Conservation (phyloP, 1,284 basidiomycete genomes). For the Chalciporus sp. region DNA sequence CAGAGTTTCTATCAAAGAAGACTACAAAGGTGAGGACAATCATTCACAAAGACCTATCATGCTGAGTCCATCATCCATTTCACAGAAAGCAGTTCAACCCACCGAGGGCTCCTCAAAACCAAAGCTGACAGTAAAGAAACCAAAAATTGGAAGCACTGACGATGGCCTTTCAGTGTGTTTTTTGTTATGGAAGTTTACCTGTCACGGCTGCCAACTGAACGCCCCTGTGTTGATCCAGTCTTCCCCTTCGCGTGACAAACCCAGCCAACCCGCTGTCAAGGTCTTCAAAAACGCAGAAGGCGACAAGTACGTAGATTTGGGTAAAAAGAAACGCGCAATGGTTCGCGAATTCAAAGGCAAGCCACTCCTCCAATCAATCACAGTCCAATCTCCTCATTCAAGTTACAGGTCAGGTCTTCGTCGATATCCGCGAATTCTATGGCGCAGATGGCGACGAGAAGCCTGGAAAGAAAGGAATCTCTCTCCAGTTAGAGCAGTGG, state of each 20-base stretch:
- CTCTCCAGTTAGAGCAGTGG: constrained; percentile 76
- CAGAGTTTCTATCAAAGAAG: constrained; percentile 9
- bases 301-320: constrained; percentile 66
- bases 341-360: constrained; percentile 72
- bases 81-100: constrained; percentile 1
- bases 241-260: constrained; percentile 6
- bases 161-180: not conserved
- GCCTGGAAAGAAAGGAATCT: constrained; percentile 83
- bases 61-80: not conserved
- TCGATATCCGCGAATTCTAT: constrained; percentile 85
- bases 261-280: constrained; percentile 2
- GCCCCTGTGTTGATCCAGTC: constrained; percentile 27
- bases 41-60: not conserved
- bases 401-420: constrained; percentile 45
- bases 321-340: constrained; percentile 71
- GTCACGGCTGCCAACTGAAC: not conserved
- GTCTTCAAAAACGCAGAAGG: constrained; percentile 46
- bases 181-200: constrained; percentile 6
- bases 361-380: not conserved
- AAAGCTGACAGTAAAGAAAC: constrained; percentile 34
- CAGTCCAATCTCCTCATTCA: not conserved
- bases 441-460: constrained; percentile 59
- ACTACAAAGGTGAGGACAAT: constrained; percentile 18
- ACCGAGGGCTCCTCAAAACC: constrained; percentile 12
- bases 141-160: constrained; percentile 20